A percentile compares a stretch with the other conserved stretches of the same genome.
Conservation (phyloP, 1,139 yeast genomes). For the Kurtzmaniella quercitrusa region DNA sequence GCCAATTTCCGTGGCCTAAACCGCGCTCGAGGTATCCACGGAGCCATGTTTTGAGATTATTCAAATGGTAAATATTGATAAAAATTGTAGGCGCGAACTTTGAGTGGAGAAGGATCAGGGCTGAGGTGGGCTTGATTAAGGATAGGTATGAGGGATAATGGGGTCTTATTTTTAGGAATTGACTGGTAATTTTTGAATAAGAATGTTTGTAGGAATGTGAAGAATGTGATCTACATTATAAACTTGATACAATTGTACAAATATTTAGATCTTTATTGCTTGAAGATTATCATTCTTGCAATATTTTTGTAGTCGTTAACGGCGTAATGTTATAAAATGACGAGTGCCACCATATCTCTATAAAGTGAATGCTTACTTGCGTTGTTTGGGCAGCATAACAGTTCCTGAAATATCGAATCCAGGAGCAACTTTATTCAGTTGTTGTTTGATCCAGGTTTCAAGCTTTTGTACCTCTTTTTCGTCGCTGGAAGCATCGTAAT, state of each 20-base stretch:
- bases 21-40: not conserved
- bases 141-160: too few relatives aligned
- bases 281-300: too few relatives aligned
- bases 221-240: too few relatives aligned
- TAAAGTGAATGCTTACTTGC: not conserved
- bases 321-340: too few relatives aligned
- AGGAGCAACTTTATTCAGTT: conserved; percentile 38
- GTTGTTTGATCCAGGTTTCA: conserved; percentile 31
- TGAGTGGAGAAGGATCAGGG: conserved; percentile 3
- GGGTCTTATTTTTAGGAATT: too few relatives aligned
- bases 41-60: not conserved
- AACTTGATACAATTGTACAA: too few relatives aligned
- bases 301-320: too few relatives aligned
- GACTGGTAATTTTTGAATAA: too few relatives aligned
- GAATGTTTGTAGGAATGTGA: too few relatives aligned
- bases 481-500: conserved; percentile 11
- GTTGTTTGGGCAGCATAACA: conserved; percentile 30
- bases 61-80: not conserved
- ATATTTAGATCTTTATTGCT: too few relatives aligned
- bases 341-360: too few relatives aligned
- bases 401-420: conserved; percentile 31
- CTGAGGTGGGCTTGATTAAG: not conserved
- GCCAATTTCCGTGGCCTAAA: not conserved
- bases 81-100: conserved; percentile 3
- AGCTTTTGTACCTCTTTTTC: conserved; percentile 17